These are phyloP conservation scores for Naganishia sp. DNA, from an alignment of 1,284 basidiomycete genomes.

Conservation along the genomic window DNA sequence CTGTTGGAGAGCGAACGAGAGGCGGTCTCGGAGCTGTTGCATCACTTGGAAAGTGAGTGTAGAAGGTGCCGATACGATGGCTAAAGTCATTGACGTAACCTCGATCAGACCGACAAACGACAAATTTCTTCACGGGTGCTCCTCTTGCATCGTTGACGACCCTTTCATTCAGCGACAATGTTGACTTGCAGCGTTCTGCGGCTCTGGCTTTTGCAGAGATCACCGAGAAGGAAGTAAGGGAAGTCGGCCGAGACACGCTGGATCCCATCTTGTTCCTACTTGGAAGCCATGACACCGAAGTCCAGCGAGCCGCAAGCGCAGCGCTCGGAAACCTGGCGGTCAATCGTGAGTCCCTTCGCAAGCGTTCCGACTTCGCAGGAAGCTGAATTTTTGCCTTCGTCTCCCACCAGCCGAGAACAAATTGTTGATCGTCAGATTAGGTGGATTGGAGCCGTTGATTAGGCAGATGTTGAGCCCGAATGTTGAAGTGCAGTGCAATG, in stretches of 20 bases:
- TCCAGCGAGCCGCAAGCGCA: slow-evolving; percentile 95
- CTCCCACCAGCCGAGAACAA: slow-evolving; percentile 86
- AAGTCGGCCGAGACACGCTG: slow-evolving; percentile 94
- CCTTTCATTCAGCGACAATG: slow-evolving; percentile 98
- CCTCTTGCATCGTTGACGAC: slow-evolving; percentile 93
- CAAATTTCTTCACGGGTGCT: slow-evolving; percentile 92
- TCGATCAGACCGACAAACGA: slow-evolving; percentile 79
- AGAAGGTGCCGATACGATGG: neutral
- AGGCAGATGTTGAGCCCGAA: slow-evolving; percentile 99
- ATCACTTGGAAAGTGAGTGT: slow-evolving; percentile 87
- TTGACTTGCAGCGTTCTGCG: slow-evolving; percentile 96
- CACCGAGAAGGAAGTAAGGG: slow-evolving; percentile 98
- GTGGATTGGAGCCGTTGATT: slow-evolving; percentile 95
- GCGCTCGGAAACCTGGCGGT: slow-evolving; percentile 98
- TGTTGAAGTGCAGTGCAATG: slow-evolving; percentile 99
- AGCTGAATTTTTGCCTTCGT: neutral
- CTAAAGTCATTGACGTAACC: neutral
- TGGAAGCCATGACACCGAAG: slow-evolving; percentile 97
- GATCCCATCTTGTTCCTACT: slow-evolving; percentile 98
- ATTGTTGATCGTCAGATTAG: slow-evolving; percentile 95
- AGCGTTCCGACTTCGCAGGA: neutral
- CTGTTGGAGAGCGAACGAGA: slow-evolving; percentile 97
- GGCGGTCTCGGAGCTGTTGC: slow-evolving; percentile 94
- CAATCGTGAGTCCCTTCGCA: slow-evolving; percentile 71
- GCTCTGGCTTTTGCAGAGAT: slow-evolving; percentile 99